Evolutionary conservation across 306 rosid species (phyloP).

Genomic region (Datisca glomerata): DNA sequence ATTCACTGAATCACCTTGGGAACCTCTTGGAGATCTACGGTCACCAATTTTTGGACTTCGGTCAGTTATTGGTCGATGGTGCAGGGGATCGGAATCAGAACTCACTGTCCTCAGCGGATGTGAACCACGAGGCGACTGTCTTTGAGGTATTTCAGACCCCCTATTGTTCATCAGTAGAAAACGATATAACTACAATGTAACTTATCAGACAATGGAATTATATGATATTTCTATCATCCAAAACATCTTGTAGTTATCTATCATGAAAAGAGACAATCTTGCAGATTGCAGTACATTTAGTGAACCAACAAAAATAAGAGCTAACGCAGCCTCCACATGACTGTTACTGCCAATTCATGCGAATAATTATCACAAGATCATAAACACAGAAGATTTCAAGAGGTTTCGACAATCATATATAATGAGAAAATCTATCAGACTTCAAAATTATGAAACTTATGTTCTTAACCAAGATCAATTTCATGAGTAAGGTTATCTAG

Average conservation of each 20-base stretch:
- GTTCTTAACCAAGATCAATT: not conserved
- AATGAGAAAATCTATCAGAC: not conserved
- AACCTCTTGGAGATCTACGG: slow-evolving; percentile 47
- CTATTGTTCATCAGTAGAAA: slow-evolving; percentile 15
- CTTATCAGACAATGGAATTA: too few relatives aligned
- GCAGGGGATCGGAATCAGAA: slow-evolving; percentile 65
- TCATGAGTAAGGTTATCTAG: not conserved
- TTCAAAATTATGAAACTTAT: not conserved
- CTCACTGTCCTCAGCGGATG: slow-evolving; percentile 51
- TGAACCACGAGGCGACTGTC: slow-evolving; percentile 67
- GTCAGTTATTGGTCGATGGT: slow-evolving; percentile 54
- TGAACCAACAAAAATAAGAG: too few relatives aligned
- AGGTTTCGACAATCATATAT: not conserved
- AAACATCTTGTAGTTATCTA: too few relatives aligned
- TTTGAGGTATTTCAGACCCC: slow-evolving; percentile 70
- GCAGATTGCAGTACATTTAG: too few relatives aligned
- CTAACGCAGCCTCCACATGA: too few relatives aligned
- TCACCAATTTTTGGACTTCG: slow-evolving; percentile 74
- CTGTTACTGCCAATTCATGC: too few relatives aligned
- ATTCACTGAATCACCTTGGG: slow-evolving; percentile 43
- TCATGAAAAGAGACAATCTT: too few relatives aligned
- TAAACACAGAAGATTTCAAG: too few relatives aligned
- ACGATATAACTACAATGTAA: not conserved
- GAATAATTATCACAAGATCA: too few relatives aligned
- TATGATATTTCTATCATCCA: too few relatives aligned